Conservation (phyloP, 2,329 filamentous ascomycete genomes). For the Dactylellina sp. region DNA sequence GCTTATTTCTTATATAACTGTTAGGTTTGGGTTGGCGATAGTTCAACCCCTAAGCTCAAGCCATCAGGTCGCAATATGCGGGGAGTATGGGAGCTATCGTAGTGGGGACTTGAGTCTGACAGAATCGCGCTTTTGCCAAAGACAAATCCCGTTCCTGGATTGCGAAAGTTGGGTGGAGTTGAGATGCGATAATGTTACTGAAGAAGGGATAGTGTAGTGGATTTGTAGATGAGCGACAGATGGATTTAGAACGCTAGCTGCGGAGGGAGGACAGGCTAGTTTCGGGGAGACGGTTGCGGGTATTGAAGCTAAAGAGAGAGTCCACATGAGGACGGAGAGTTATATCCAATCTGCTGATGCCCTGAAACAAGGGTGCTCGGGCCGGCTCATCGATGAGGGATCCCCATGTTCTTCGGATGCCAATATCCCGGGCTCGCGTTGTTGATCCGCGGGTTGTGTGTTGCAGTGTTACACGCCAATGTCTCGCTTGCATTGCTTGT, state of each 20-base stretch:
- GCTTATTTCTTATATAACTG: no score
- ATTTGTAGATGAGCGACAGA: background rate
- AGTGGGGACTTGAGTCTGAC: no score
- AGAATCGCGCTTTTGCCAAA: no score
- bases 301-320: no score
- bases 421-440: no score
- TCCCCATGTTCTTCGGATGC: background rate
- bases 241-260: background rate
- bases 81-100: no score
- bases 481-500: slow-evolving; percentile 31
- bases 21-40: no score
- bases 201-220: slow-evolving; percentile 12
- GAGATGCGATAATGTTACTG: slow-evolving; percentile 5
- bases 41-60: no score
- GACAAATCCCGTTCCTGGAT: no score
- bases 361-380: background rate
- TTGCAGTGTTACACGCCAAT: slow-evolving; percentile 13
- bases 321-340: background rate
- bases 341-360: no score
- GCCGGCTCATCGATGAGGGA: background rate
- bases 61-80: no score
- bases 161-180: no score
- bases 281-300: background rate
- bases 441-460: slow-evolving; percentile 5
- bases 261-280: background rate